These are phyloP conservation scores for Cutaneotrichosporon cavernicola DNA, from an alignment of 1,284 basidiomycete species.

Conservation along the genomic window DNA sequence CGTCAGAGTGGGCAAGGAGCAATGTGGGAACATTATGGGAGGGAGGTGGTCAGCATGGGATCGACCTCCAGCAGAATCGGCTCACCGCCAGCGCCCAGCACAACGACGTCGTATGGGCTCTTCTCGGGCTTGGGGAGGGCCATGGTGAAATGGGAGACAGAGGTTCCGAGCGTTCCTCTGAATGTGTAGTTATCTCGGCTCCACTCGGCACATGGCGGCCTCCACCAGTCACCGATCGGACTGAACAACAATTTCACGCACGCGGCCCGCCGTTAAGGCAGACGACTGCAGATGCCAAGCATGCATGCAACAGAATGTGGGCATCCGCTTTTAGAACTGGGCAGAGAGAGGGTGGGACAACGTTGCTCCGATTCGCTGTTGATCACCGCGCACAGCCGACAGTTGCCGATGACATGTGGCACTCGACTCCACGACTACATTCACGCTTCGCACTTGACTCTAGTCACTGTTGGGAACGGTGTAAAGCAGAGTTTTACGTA, in stretches of 20 bases:
- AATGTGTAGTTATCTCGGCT: neutral
- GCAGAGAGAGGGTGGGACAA: neutral
- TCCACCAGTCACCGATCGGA: too few relatives aligned
- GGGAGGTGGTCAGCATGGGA: neutral
- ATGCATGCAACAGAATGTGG: too few relatives aligned
- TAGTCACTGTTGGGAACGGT: too few relatives aligned
- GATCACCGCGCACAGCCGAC: neutral
- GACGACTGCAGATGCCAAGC: too few relatives aligned
- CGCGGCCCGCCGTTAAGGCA: too few relatives aligned
- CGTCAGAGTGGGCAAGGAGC: too few relatives aligned
- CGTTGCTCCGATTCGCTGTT: neutral
- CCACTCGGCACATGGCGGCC: too few relatives aligned
- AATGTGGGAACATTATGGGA: too few relatives aligned
- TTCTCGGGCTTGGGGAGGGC: slow-evolving; percentile 3
- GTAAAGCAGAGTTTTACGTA: too few relatives aligned
- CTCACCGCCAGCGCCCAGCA: slow-evolving; percentile 59
- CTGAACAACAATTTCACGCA: too few relatives aligned
- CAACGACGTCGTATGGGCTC: slow-evolving; percentile 50
- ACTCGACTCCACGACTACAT: neutral
- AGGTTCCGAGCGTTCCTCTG: neutral
- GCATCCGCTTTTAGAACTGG: neutral
- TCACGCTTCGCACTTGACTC: too few relatives aligned
- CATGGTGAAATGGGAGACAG: neutral
- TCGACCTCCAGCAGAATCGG: neutral
- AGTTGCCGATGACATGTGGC: neutral